A percentile compares a stretch with the other conserved stretches of the same genome.
These are phyloP conservation scores for Blastobotrys robertii DNA, from an alignment of 805 yeast species.

Conservation along the genomic window DNA sequence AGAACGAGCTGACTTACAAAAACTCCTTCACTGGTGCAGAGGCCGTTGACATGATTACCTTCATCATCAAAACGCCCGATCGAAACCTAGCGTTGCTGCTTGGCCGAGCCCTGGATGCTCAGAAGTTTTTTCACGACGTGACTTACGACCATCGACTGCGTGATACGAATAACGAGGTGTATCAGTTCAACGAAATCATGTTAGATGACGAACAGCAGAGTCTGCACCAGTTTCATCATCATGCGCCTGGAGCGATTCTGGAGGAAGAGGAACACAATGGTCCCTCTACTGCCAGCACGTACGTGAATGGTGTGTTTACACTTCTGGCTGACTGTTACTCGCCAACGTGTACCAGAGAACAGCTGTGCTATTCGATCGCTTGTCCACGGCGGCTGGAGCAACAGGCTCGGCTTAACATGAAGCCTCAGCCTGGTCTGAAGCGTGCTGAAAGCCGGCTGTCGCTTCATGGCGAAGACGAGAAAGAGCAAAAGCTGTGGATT, in stretches of 20 bases:
- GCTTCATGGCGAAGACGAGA: constrained; percentile 59
- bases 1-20: constrained; percentile 84
- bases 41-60: constrained; percentile 85
- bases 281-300: constrained; percentile 13
- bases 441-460: constrained; percentile 65
- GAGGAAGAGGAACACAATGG: constrained; percentile 8
- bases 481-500: constrained; percentile 84
- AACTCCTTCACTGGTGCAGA: constrained; percentile 90
- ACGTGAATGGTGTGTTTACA: constrained; percentile 86
- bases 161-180: constrained; percentile 80
- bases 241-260: too few relatives aligned
- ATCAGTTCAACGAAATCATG: constrained; percentile 46
- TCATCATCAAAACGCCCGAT: constrained; percentile 81
- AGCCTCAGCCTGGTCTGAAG: constrained; percentile 75
- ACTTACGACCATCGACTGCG: constrained; percentile 88
- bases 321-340: constrained; percentile 90
- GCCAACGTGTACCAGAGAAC: constrained; percentile 87
- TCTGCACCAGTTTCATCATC: neutral
- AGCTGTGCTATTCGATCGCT: constrained; percentile 86
- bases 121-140: constrained; percentile 88
- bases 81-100: constrained; percentile 79
- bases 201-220: constrained; percentile 11
- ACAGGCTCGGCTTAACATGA: constrained; percentile 83
- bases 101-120: constrained; percentile 91
- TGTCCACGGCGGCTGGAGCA: constrained; percentile 95